Base-by-base conservation (phyloP, 345 rosid genomes). In the Pistacia vera region DNA sequence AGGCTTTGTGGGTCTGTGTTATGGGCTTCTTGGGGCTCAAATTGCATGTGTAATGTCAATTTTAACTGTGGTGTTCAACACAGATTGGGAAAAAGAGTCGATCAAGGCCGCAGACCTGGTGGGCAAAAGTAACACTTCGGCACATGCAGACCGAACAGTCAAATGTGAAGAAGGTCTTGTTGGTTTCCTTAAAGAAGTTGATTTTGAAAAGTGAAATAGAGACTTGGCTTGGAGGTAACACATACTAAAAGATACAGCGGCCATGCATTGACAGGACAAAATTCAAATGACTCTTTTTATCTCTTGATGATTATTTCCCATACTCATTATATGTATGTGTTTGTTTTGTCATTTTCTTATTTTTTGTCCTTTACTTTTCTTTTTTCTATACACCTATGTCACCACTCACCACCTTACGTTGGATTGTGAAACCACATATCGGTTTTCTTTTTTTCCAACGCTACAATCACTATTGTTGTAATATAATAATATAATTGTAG, bases 1-100 rank as follows among this genome's bases (percentile, higher is more conserved):
- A 68, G 93, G 98, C 65, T 92, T 95, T 80, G 67, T 86, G 89
- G 99, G 99, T 63, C 91, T 95, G 4, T 93, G 97, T 59, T 95
- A 90, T 70, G 98, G 99, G 46, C 89, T 95, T 33, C 81, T 95
- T 41, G 92, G 87, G 9, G 97, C 99, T 79, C 99, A 93, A 80
- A 38, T 92, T 36, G 88, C 90, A 11, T 95, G 99, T 46, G 92
- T 84, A 1, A 81, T 86, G 77, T 90, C 97, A 1, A 85, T 93
- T 38, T 78, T 90, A 68, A 73, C 83, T 20, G 97, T 83, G 17
- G 91, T 93, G 10, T 93, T 85, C 77, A 74, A 73, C 54, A 95
- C 97, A 8, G 93, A 93, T 76, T 95, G 99, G 99, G 88, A 86
- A 77, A 84, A 72, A 71, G 98, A 93, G 85, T 85, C 91, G 20